Evolutionary conservation across 352 stramenopile species (phyloP).

Genomic region (Phytophthora syringae): DNA sequence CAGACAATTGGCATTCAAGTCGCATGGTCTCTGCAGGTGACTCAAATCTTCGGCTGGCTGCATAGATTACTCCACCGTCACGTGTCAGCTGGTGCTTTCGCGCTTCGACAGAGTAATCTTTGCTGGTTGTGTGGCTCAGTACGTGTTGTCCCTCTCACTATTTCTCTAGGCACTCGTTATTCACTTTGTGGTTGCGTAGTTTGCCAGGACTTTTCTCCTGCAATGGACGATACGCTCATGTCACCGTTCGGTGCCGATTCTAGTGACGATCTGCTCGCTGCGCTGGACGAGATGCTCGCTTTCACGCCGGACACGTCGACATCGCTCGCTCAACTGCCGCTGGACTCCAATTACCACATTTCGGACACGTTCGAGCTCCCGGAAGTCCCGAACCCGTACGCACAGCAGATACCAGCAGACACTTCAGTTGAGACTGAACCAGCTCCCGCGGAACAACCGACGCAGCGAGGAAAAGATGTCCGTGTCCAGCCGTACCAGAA

Average conservation of each 20-base stretch:
- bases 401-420: not conserved
- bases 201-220: no score
- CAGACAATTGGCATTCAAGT: not conserved
- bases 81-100: conserved; percentile 7
- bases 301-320: conserved; percentile 18
- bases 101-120: conserved; percentile 20
- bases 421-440: not conserved
- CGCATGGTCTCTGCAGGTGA: conserved; percentile 10
- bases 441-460: not conserved
- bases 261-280: conserved; percentile 34
- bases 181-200: no score
- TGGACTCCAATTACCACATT: conserved; percentile 18
- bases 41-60: conserved; percentile 14
- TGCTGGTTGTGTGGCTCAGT: not conserved
- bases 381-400: conserved; percentile 30
- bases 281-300: conserved; percentile 34
- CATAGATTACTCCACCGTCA: conserved; percentile 19
- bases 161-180: no score
- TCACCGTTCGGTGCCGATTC: conserved; percentile 19
- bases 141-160: no score
- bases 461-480: conserved; percentile 21
- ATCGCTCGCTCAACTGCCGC: conserved; percentile 1
- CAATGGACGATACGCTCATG: conserved; percentile 10
- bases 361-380: conserved; percentile 23
- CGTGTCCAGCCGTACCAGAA: conserved; percentile 18